phyloP scores from a whole-genome alignment of 176 grass and related monocot genomes.

The Raddia distichophylla region DNA sequence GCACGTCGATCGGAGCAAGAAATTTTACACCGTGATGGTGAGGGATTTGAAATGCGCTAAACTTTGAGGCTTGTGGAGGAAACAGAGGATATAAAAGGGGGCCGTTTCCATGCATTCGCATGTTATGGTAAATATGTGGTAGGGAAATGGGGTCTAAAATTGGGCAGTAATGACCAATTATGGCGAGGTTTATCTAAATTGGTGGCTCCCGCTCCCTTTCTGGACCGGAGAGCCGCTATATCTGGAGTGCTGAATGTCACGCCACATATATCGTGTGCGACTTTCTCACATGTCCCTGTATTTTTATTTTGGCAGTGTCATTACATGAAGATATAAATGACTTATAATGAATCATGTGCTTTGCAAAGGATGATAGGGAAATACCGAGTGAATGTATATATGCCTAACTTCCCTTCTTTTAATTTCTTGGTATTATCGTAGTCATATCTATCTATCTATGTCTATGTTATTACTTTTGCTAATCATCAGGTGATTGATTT shows the following conservation, averaged over 20 bases:
- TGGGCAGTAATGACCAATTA: conserved; percentile 25
- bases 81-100: conserved; percentile 29
- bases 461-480: no score
- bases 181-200: conserved; percentile 3
- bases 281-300: no score
- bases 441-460: no score
- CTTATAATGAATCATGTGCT: no score
- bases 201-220: background rate
- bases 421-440: no score
- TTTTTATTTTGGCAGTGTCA: background rate
- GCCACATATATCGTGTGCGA: background rate
- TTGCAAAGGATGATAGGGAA: no score
- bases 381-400: no score
- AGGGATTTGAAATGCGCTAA: conserved; percentile 39
- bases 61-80: conserved; percentile 36
- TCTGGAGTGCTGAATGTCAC: conserved; percentile 8
- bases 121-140: conserved; percentile 38
- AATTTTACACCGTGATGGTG: conserved; percentile 23
- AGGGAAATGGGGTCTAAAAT: conserved; percentile 27
- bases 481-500: no score
- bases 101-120: background rate
- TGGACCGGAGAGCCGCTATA: background rate
- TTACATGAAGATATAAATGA: no score
- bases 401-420: no score
- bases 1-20: conserved; percentile 13